Percentiles rank a stretch among this genome's conserved stretches.
Conservation (phyloP, 495 filamentous ascomycete genomes). For the Penicillium egyptiacum region DNA sequence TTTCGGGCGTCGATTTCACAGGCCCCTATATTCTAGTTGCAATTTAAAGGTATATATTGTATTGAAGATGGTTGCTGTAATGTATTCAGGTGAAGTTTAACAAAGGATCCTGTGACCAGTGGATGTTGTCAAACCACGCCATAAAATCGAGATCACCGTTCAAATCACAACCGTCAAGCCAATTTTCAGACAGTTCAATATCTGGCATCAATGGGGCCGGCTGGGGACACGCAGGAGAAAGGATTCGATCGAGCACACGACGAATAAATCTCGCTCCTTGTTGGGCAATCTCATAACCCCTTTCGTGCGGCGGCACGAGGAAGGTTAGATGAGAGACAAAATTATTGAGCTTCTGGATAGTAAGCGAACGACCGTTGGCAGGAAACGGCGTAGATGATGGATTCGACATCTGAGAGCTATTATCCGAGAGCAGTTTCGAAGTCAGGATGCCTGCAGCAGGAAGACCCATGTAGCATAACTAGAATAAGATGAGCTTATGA, state of each 20-base stretch:
- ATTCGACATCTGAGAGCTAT: background rate
- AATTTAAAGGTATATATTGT: background rate
- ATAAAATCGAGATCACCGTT: background rate
- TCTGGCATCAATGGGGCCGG: background rate
- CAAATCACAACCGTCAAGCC: background rate
- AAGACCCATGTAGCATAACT: constrained; percentile 16
- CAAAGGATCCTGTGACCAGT: background rate
- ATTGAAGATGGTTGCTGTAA: background rate
- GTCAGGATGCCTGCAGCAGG: constrained; percentile 14
- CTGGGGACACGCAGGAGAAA: background rate
- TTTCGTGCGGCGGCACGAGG: background rate
- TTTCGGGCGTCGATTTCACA: too few species aligned
- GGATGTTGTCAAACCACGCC: constrained; percentile 2
- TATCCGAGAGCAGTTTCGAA: background rate
- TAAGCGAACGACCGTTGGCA: background rate
- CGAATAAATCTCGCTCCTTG: constrained; percentile 2
- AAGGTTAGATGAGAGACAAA: background rate
- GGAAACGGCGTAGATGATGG: background rate
- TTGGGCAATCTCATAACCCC: background rate
- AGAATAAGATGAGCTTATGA: background rate
- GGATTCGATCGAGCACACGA: background rate
- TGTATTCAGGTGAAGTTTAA: background rate
- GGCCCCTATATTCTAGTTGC: too few species aligned
- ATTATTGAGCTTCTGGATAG: background rate
- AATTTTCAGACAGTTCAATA: background rate